phyloP scores from a whole-genome alignment of 2,329 filamentous ascomycete species.

The Cladophialophora psammophila region DNA sequence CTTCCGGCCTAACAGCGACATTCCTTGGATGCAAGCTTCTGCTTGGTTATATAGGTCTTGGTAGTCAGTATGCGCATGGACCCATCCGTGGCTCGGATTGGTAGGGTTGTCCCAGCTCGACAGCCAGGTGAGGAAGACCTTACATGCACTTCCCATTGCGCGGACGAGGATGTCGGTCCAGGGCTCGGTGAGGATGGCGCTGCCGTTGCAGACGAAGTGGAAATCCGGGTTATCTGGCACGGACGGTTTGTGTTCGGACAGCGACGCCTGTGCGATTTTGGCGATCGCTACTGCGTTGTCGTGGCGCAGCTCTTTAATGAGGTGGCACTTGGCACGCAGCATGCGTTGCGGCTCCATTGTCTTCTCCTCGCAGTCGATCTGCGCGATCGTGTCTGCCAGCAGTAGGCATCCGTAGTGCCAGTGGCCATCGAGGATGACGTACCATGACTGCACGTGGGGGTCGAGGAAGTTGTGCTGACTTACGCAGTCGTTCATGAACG shows the following conservation, averaged over 20 bases:
- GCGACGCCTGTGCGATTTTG: constrained; percentile 28
- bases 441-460: constrained; percentile 66
- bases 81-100: constrained; percentile 22
- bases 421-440: constrained; percentile 64
- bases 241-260: constrained; percentile 29
- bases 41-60: constrained; percentile 26
- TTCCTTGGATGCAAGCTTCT: constrained; percentile 31
- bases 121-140: constrained; percentile 33
- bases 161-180: constrained; percentile 60
- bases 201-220: constrained; percentile 61
- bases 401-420: constrained; percentile 66
- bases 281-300: constrained; percentile 29
- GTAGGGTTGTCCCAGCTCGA: constrained; percentile 20
- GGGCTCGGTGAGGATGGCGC: constrained; percentile 65
- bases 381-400: constrained; percentile 63
- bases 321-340: constrained; percentile 16
- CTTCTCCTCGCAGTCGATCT: constrained; percentile 54
- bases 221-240: constrained; percentile 48
- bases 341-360: constrained; percentile 35
- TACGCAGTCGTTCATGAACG: constrained; percentile 62
- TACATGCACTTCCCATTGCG: constrained; percentile 32
- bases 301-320: constrained; percentile 24
- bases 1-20: constrained; percentile 34
- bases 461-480: constrained; percentile 59
- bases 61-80: constrained; percentile 20